Conservation (phyloP, 164 flowering plant species). For the Protea cynaroides region DNA sequence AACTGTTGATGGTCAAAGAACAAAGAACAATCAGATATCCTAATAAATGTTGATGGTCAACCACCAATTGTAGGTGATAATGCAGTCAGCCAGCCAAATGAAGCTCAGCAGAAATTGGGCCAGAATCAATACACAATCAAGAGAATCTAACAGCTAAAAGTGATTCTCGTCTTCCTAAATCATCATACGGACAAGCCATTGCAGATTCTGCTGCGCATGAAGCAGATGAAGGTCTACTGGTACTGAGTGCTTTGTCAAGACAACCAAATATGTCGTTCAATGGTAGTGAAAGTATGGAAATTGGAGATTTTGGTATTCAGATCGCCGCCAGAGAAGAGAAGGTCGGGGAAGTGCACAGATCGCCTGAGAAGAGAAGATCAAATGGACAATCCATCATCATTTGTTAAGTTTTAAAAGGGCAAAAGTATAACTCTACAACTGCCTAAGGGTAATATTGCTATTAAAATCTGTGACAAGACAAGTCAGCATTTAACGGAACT, state of each 20-base stretch:
- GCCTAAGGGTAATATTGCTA: too few species aligned
- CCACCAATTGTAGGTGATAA: slow-evolving; percentile 27
- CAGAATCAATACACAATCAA: slow-evolving; percentile 20
- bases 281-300: slow-evolving; percentile 51
- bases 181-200: slow-evolving; percentile 23
- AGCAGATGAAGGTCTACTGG: slow-evolving; percentile 22
- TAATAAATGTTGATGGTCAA: slow-evolving; percentile 25
- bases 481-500: too few species aligned
- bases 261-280: slow-evolving; percentile 25
- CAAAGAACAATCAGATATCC: slow-evolving; percentile 28
- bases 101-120: slow-evolving; percentile 27
- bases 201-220: slow-evolving; percentile 24
- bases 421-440: too few species aligned
- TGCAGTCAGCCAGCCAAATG: slow-evolving; percentile 29
- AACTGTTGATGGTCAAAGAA: slow-evolving; percentile 38
- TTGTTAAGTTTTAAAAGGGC: too few species aligned
- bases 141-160: slow-evolving; percentile 25
- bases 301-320: slow-evolving; percentile 40
- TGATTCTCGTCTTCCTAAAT: slow-evolving; percentile 14
- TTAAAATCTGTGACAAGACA: too few species aligned
- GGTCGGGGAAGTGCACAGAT: too few species aligned
- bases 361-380: too few species aligned
- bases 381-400: too few species aligned
- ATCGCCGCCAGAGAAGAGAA: too few species aligned
- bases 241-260: slow-evolving; percentile 26